phyloP scores from a whole-genome alignment of 108 stramenopile genomes.

The Nitzschia inconspicua region DNA sequence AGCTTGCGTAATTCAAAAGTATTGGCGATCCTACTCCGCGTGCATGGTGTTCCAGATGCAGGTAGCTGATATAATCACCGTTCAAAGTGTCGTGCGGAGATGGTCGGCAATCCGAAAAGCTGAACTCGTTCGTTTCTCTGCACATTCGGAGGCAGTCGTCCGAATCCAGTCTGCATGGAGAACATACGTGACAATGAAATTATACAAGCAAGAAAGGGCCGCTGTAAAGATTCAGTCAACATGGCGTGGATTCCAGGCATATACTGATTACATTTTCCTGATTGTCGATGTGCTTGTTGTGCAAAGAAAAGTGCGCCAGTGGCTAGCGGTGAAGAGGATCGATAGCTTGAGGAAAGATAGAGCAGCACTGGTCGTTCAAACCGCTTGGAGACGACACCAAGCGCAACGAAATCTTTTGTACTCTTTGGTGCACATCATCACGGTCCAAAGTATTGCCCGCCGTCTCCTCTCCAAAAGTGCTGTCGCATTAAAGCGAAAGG shows the following conservation, averaged over 20 bases:
- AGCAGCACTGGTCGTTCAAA: slow-evolving; percentile 43
- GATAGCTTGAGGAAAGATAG: slow-evolving; percentile 18
- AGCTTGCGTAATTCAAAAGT: slow-evolving; percentile 51
- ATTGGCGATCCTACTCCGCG: slow-evolving; percentile 48
- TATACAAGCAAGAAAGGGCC: slow-evolving; percentile 18
- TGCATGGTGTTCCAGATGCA: slow-evolving; percentile 46
- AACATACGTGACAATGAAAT: slow-evolving; percentile 1
- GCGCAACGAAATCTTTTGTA: slow-evolving; percentile 51
- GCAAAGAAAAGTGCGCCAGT: slow-evolving; percentile 43
- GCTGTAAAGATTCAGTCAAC: slow-evolving; percentile 46
- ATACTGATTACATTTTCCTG: slow-evolving; percentile 57
- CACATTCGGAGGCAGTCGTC: not conserved
- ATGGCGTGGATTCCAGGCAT: slow-evolving; percentile 59
- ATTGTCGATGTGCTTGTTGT: slow-evolving; percentile 53
- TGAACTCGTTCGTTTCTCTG: slow-evolving; percentile 3
- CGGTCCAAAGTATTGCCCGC: slow-evolving; percentile 65
- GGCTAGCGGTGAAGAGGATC: slow-evolving; percentile 33
- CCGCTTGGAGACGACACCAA: slow-evolving; percentile 40
- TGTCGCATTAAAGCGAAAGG: slow-evolving; percentile 23
- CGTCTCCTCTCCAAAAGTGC: slow-evolving; percentile 39
- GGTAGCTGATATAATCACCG: slow-evolving; percentile 63
- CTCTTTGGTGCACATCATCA: slow-evolving; percentile 61
- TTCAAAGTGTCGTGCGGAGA: slow-evolving; percentile 59
- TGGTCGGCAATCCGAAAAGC: slow-evolving; percentile 28
- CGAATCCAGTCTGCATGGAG: slow-evolving; percentile 32